Evolutionary conservation across 305 asterid genomes (phyloP).

Genomic region (Fraxinus ornus): DNA sequence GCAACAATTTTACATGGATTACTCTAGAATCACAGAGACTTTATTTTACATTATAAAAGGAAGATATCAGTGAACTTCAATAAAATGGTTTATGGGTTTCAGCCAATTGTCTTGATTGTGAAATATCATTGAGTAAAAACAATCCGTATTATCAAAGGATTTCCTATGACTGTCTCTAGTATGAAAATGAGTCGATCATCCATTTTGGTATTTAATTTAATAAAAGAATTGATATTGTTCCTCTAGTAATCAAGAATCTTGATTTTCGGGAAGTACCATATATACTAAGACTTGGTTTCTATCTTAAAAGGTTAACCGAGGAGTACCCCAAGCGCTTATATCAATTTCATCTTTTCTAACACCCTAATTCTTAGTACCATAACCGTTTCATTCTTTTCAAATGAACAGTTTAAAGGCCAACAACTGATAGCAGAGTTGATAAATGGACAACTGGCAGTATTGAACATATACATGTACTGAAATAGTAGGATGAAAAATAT

Average conservation of each 20-base stretch:
- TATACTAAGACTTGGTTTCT: not conserved
- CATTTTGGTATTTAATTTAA: not conserved
- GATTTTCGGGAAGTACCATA: not conserved
- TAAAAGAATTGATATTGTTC: not conserved
- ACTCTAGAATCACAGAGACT: not conserved
- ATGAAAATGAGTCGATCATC: not conserved
- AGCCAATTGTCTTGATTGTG: not conserved
- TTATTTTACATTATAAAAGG: not conserved
- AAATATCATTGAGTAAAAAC: not conserved
- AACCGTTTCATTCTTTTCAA: not conserved
- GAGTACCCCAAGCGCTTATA: not conserved
- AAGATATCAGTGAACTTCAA: not conserved
- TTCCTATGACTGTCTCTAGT: not conserved
- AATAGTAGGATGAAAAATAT: constrained; percentile 13
- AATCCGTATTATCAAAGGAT: not conserved
- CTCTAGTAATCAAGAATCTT: not conserved
- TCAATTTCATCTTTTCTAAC: not conserved
- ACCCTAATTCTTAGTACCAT: not conserved
- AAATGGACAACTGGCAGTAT: not conserved
- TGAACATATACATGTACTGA: not conserved
- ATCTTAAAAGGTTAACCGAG: not conserved
- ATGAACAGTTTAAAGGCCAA: not conserved
- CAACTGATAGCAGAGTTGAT: not conserved
- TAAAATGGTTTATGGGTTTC: not conserved
- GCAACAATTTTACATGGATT: not conserved